Evolutionary conservation across 1,284 basidiomycete genomes (phyloP).

Genomic region (Waitea zeae): DNA sequence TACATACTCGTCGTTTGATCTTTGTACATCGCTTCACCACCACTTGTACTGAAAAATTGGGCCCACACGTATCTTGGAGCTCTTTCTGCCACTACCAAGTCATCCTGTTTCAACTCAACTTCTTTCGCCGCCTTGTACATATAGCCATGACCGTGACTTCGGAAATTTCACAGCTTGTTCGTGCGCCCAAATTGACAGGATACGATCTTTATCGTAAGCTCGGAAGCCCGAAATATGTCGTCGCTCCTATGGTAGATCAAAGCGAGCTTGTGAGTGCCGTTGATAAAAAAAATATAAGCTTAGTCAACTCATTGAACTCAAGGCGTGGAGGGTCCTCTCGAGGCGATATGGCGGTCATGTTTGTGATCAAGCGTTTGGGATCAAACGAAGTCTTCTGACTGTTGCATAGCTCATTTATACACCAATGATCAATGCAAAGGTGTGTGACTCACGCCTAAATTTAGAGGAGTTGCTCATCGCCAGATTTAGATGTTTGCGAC

Average conservation of each 20-base stretch:
- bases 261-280: constrained; percentile 84
- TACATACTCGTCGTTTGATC: too few species aligned
- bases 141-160: too few species aligned
- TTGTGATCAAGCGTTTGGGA: constrained; percentile 9
- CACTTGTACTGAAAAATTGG: too few species aligned
- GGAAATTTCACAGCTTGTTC: too few species aligned
- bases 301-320: too few species aligned
- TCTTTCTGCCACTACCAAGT: not conserved
- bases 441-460: constrained; percentile 10
- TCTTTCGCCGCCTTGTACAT: too few species aligned
- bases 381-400: constrained; percentile 2
- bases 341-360: constrained; percentile 73
- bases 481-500: constrained; percentile 49
- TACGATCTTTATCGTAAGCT: constrained; percentile 73
- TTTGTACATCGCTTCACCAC: too few species aligned
- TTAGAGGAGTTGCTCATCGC: not conserved
- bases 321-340: constrained; percentile 85
- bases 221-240: constrained; percentile 74
- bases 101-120: too few species aligned
- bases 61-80: too few species aligned
- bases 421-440: constrained; percentile 95
- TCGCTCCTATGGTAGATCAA: constrained; percentile 97
- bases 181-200: constrained; percentile 65
- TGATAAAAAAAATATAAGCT: not conserved
- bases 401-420: constrained; percentile 66